Percentiles rank a stretch among this genome's conserved stretches.
phyloP scores from a whole-genome alignment of 169 alveolate species.

The Perkinsus marinus region DNA sequence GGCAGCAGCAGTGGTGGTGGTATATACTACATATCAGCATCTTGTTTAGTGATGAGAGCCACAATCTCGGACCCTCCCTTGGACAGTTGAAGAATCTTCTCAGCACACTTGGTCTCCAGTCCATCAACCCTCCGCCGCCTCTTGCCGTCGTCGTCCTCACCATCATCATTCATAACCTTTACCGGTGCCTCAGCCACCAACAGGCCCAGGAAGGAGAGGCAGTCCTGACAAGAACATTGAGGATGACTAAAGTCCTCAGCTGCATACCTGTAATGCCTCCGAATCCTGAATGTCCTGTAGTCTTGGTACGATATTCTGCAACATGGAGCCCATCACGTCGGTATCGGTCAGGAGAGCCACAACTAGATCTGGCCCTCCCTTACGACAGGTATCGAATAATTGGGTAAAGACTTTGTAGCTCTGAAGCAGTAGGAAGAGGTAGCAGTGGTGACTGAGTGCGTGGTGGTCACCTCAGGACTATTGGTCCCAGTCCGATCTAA shows the following conservation, averaged over 20 bases:
- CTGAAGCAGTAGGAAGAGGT: background rate
- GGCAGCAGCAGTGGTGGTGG: background rate
- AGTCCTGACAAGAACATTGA: background rate
- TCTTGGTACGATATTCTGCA: background rate
- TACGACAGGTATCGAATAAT: background rate
- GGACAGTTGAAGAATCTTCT: background rate
- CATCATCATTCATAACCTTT: too few species aligned
- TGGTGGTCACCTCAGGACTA: background rate
- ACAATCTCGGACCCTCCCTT: background rate
- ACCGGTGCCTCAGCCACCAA: background rate
- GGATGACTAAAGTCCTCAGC: background rate
- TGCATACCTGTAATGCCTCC: background rate
- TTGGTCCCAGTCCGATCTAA: background rate
- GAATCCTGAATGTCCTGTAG: background rate
- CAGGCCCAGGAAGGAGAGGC: background rate
- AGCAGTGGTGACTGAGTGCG: background rate
- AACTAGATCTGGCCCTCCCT: background rate
- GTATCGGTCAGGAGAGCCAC: background rate
- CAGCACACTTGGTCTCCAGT: background rate
- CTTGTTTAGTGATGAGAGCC: background rate
- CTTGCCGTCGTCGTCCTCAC: background rate
- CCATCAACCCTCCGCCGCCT: background rate
- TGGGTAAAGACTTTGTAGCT: background rate
- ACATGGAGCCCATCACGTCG: background rate
- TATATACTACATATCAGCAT: background rate